Conservation (phyloP, 2,329 filamentous ascomycete genomes). For the Neonectria coccinea region DNA sequence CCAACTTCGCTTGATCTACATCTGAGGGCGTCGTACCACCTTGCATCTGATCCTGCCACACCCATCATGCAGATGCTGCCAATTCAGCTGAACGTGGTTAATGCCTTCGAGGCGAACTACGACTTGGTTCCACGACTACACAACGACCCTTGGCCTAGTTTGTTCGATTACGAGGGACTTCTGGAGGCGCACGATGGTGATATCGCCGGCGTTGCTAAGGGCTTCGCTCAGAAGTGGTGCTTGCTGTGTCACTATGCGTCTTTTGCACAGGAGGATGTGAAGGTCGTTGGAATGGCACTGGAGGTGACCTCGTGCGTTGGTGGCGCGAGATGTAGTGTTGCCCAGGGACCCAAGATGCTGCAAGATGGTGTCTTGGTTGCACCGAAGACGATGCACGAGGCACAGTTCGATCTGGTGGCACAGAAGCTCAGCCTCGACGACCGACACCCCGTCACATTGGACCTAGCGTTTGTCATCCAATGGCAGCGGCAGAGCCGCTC, state of each 20-base stretch:
- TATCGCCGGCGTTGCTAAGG: slow-evolving; percentile 54
- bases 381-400: slow-evolving; percentile 77
- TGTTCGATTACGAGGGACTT: slow-evolving; percentile 75
- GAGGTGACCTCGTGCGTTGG: slow-evolving; percentile 70
- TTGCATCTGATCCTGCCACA: slow-evolving; percentile 83
- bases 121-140: slow-evolving; percentile 86
- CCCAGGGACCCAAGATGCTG: slow-evolving; percentile 54
- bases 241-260: slow-evolving; percentile 80
- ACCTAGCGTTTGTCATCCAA: slow-evolving; percentile 78
- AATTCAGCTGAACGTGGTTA: slow-evolving; percentile 78
- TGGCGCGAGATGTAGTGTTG: slow-evolving; percentile 68
- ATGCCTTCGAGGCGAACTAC: slow-evolving; percentile 92
- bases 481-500: slow-evolving; percentile 73
- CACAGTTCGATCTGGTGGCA: slow-evolving; percentile 77
- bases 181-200: slow-evolving; percentile 51
- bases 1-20: slow-evolving; percentile 74
- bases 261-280: slow-evolving; percentile 78
- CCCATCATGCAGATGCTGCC: slow-evolving; percentile 80
- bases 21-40: slow-evolving; percentile 80
- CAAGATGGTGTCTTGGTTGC: slow-evolving; percentile 62
- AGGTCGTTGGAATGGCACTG: slow-evolving; percentile 72
- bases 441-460: slow-evolving; percentile 78
- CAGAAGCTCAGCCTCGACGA: slow-evolving; percentile 87
- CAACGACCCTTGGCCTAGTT: slow-evolving; percentile 83
- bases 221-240: slow-evolving; percentile 84